Conservation (phyloP, 2,329 filamentous ascomycete genomes). For the Fusarium falciforme region DNA sequence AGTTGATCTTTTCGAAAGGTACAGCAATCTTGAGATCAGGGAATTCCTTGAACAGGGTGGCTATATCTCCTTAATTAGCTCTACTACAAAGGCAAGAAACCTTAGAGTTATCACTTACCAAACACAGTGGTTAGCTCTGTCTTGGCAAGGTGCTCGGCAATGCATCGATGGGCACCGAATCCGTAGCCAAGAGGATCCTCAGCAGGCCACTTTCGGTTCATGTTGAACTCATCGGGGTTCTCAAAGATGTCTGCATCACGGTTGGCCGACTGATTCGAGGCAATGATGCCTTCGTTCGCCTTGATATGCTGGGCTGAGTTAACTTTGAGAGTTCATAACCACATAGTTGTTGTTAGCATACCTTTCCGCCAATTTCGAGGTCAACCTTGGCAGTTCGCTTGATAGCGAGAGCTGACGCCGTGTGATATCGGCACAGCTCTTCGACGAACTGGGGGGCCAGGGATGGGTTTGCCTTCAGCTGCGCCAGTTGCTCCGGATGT, state of each 20-base stretch:
- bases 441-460: constrained; percentile 56
- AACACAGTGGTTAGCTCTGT: constrained; percentile 22
- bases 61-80: background rate
- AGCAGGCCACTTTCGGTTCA: constrained; percentile 48
- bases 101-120: background rate
- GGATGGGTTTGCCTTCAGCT: constrained; percentile 54
- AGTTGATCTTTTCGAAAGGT: constrained; percentile 18
- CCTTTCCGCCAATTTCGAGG: constrained; percentile 56
- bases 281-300: constrained; percentile 59
- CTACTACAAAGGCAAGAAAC: accelerated
- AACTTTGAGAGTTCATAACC: background rate
- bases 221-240: constrained; percentile 56
- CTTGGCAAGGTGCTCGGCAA: constrained; percentile 57
- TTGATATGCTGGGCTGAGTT: constrained; percentile 48
- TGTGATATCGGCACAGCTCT: constrained; percentile 62
- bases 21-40: constrained; percentile 15
- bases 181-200: constrained; percentile 58
- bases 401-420: constrained; percentile 59
- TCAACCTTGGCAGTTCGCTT: constrained; percentile 61
- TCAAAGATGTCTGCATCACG: constrained; percentile 58
- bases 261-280: constrained; percentile 60
- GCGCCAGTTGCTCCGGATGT: constrained; percentile 55
- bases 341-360: background rate
- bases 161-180: constrained; percentile 59
- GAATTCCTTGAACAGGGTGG: constrained; percentile 12